Conservation (phyloP, 805 yeast species). For the Yarrowia hollandica region DNA sequence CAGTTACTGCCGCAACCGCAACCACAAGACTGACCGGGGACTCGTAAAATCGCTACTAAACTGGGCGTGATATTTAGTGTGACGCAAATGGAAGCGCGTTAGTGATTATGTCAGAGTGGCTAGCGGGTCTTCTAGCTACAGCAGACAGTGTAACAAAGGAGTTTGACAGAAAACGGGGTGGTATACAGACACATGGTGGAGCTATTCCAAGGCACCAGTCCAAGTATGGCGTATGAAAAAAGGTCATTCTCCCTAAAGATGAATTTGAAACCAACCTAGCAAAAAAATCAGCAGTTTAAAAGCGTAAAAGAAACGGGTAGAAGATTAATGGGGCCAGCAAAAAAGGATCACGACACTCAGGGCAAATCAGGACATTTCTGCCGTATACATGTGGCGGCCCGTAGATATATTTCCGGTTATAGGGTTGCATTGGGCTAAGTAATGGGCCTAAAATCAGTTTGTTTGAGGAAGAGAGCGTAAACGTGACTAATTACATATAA, state of each 20-base stretch:
- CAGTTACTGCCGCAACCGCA: neutral
- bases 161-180: constrained; percentile 24
- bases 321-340: too few relatives aligned
- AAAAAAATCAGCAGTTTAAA: too few relatives aligned
- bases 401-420: neutral
- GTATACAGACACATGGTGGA: neutral
- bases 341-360: too few relatives aligned
- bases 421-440: constrained; percentile 16
- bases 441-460: neutral
- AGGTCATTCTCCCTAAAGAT: too few relatives aligned
- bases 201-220: constrained; percentile 3
- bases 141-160: neutral
- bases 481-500: neutral
- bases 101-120: neutral
- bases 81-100: constrained; percentile 8
- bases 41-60: neutral
- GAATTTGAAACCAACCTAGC: too few relatives aligned
- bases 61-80: neutral
- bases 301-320: too few relatives aligned
- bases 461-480: neutral
- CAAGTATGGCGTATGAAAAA: neutral
- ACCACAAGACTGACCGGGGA: neutral
- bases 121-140: neutral
- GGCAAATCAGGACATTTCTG: too few relatives aligned
- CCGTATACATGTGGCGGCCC: neutral